phyloP scores from a whole-genome alignment of 129 eudicot genomes.

The Tagetes patula region DNA sequence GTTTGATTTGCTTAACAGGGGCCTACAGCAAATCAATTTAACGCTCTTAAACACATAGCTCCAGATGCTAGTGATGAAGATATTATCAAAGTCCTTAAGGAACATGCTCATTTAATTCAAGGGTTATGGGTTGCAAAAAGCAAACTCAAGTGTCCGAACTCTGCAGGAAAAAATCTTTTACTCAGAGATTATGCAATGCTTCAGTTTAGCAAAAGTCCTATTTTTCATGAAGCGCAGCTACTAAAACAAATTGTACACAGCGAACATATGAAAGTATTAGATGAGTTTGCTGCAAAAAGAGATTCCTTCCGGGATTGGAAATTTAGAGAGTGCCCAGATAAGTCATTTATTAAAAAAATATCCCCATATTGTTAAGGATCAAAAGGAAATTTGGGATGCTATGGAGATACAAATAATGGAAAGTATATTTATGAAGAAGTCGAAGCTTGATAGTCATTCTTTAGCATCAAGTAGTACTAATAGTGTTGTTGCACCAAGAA shows the following conservation, averaged over 20 bases:
- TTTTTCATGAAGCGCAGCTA: constrained; percentile 38
- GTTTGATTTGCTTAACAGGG: constrained; percentile 45
- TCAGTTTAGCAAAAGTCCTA: constrained; percentile 53
- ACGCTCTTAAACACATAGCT: constrained; percentile 67
- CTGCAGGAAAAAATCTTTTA: constrained; percentile 38
- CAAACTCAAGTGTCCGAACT: constrained; percentile 34
- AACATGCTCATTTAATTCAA: constrained; percentile 63
- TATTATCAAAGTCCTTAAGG: constrained; percentile 48
- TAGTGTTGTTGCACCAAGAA: constrained; percentile 36
- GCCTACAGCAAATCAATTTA: constrained; percentile 55
- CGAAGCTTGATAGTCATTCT: constrained; percentile 35
- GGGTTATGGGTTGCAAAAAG: constrained; percentile 88
- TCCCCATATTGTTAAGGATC: constrained; percentile 50
- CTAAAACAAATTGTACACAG: constrained; percentile 23
- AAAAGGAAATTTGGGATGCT: constrained; percentile 53
- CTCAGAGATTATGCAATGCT: constrained; percentile 57
- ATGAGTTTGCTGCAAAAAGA: constrained; percentile 56
- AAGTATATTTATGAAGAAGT: constrained; percentile 8
- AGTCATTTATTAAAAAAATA: constrained; percentile 50
- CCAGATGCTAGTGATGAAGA: constrained; percentile 55
- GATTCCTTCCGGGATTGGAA: constrained; percentile 68
- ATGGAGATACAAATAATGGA: constrained; percentile 36
- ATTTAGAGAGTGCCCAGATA: constrained; percentile 61
- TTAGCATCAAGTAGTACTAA: constrained; percentile 25
- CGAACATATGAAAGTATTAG: constrained; percentile 44